phyloP scores from a whole-genome alignment of 176 grass and related monocot species.

The Zoysia japonica region DNA sequence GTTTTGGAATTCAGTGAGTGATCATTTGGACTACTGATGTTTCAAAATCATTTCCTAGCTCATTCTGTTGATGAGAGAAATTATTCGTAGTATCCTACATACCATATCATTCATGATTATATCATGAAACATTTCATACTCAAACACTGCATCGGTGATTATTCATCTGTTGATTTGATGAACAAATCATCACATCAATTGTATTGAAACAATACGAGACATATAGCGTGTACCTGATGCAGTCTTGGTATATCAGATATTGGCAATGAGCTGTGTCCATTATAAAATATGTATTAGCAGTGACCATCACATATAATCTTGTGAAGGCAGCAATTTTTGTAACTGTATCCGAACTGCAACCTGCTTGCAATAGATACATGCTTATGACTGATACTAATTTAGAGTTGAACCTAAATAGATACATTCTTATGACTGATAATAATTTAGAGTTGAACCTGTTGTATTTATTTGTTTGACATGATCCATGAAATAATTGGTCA shows the following conservation, averaged over 20 bases:
- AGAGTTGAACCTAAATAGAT: not conserved
- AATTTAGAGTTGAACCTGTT: not conserved
- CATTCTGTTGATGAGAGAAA: not conserved
- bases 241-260: not conserved
- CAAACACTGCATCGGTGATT: not conserved
- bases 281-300: not conserved
- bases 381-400: not conserved
- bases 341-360: not conserved
- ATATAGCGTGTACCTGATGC: not conserved
- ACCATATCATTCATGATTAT: not conserved
- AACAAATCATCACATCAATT: not conserved
- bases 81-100: not conserved
- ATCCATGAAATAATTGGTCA: constrained; percentile 8
- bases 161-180: constrained; percentile 1
- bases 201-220: constrained; percentile 2
- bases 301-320: not conserved
- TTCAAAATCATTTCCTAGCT: not conserved
- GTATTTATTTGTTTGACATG: not conserved
- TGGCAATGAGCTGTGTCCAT: constrained; percentile 11
- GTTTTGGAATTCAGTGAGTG: not conserved
- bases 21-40: not conserved
- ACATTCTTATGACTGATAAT: not conserved
- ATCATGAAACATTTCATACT: not conserved
- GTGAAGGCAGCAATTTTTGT: not conserved
- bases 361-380: not conserved